Base-by-base conservation (phyloP, 208 protist genomes). In the Trypanosoma avium region DNA sequence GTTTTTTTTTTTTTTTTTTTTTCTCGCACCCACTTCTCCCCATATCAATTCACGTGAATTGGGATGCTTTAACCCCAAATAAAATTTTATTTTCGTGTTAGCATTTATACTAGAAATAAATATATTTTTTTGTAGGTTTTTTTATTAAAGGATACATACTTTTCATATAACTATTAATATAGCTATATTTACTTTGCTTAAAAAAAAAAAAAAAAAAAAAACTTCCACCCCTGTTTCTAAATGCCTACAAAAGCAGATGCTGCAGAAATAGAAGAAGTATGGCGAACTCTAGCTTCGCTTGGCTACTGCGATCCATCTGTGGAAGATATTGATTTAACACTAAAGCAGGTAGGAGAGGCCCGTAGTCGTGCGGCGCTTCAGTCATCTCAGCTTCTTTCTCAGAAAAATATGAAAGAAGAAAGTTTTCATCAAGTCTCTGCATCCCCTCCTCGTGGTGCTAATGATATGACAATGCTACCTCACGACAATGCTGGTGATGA, bases 271-370 rank as follows among this genome's bases (percentile, higher is more conserved):
- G 55, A 64, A n/a, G 61, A 77, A 8, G 86, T 81, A 30, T 57
- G 71, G 3, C 67, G 76, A 17, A 74, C 75, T 24, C 70, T 90
- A 27, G 70, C 68, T 1, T 67, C 62, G 1, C 61, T 72, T 3
- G 86, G 83, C 10, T 90, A 90, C 59, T 72, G 76, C 2, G 71
- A 85, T 67, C 78, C 81, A 19, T 78, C 81, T 27, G 47, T 54
- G n/a, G 53, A 64, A 9, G 86, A 88, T 52, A 80, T 93, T 38
- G 75, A 77, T 27, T 61, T 76, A 26, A 83, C 88, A 21, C 69
- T 89, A n/a, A 70, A 75, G 49, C 78, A 86, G 17, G 67, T 82
- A 29, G 21, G 42, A 6, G 32, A 68, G 36, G 36, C 54, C 1
- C 43, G 9, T 24, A 9, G 24, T 38, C 15, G 40, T 24, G 38